Evolutionary conservation across 805 yeast genomes (phyloP), one percentile per base, ranked within the genome.

Genomic region (Cyberlindnera nakhonratchasimensis): DNA sequence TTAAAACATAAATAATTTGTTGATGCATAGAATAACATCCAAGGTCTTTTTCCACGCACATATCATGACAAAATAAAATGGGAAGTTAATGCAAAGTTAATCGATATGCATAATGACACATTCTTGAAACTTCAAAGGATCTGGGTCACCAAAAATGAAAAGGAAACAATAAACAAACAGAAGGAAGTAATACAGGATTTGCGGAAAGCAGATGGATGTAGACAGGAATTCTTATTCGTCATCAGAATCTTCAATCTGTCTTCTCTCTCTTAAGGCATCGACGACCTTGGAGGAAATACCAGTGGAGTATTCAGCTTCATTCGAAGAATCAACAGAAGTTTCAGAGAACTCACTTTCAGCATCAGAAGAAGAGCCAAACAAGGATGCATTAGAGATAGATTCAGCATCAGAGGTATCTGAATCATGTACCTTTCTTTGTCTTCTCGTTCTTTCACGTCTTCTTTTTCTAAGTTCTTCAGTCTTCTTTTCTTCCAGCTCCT

Each of bases 321-420:
- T 22, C 5, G 29, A 28, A 11, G 49, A 29, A 6, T 53, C 59
- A 9, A 50, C 32, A 2, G 66, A 59, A 3, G 64, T 55, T 18
- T 60, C 54, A 17, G 68, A 62, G 11, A 54, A 38, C 12, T 54
- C 61, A 42, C 53, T 53, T 41, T 55, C 61, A 16, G 42, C 47
- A 30, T 55, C 61, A 59, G 72, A 54, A 64, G 70, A 51, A 64
- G 70, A 52, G 53, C 78, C 70, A 46, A 69, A 69, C 14, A 69
- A 43, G 6, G 71, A 70, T 24, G 65, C 63, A 37, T 65, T 67
- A 5, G 71, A 65, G 35, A 67, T 47, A 2, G 69, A 63, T 37
- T 66, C 59, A 4, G 80, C 79, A 40, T 80, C 66, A 39, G 57
- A 67, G 64, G 43, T 62, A 13, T 38, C 41, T 5, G 45, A 41